These are phyloP conservation scores for Zasmidium citrigriseum DNA, from an alignment of 2,329 filamentous ascomycete genomes.

Conservation along the genomic window DNA sequence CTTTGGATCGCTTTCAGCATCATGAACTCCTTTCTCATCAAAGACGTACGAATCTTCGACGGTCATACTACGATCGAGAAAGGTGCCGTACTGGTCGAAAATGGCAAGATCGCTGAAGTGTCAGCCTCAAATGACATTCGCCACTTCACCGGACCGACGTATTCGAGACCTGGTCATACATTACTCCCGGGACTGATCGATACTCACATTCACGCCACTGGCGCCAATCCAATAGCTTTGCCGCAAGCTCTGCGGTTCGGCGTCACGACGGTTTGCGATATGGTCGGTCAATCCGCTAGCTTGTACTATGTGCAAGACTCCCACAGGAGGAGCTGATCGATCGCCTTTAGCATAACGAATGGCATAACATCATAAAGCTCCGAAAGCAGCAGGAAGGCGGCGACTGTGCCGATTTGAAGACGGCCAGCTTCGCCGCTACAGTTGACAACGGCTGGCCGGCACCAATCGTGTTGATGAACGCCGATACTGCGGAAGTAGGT, in stretches of 20 bases:
- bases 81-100: constrained; percentile 44
- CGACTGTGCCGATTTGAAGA: constrained; percentile 51
- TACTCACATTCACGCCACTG: constrained; percentile 50
- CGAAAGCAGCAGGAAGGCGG: constrained; percentile 31
- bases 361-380: constrained; percentile 34
- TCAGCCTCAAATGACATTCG: constrained; percentile 9
- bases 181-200: constrained; percentile 55
- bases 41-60: constrained; percentile 49
- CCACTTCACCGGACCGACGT: constrained; percentile 25
- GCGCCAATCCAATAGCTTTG: constrained; percentile 41
- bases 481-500: constrained; percentile 35
- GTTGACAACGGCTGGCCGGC: constrained; percentile 55
- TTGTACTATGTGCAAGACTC: not conserved
- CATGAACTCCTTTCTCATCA: too few species aligned
- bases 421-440: constrained; percentile 50
- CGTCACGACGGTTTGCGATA: constrained; percentile 53
- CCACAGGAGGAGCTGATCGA: not conserved
- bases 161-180: constrained; percentile 49
- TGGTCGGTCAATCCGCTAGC: constrained; percentile 32
- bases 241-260: constrained; percentile 51
- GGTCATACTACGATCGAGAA: constrained; percentile 44
- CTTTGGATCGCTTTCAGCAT: too few species aligned
- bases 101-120: constrained; percentile 42
- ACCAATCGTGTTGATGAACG: constrained; percentile 42
- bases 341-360: constrained; percentile 33